phyloP scores from a whole-genome alignment of 768 basidiomycete genomes.

The Boletus patriciae region DNA sequence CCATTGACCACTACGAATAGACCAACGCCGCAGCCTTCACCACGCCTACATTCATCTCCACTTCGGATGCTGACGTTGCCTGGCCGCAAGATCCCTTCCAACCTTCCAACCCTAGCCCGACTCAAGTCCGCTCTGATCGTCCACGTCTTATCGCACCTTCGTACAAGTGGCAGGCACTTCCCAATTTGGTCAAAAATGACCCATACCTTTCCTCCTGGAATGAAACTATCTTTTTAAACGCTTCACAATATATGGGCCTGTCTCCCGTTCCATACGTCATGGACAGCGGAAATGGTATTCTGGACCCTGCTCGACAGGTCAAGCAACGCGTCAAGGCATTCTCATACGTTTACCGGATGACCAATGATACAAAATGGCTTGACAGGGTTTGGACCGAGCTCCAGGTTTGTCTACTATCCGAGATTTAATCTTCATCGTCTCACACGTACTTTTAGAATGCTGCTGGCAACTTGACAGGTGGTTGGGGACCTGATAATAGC shows the following conservation, averaged over 20 bases:
- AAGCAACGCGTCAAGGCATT: conserved; percentile 93
- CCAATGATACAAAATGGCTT: conserved; percentile 89
- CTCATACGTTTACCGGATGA: conserved; percentile 86
- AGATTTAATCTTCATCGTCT: neutral
- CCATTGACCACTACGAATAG: conserved; percentile 35
- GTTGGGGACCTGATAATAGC: conserved; percentile 62
- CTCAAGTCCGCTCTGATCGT: conserved; percentile 68
- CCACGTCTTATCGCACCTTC: conserved; percentile 89
- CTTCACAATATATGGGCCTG: conserved; percentile 63
- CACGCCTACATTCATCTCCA: conserved; percentile 65
- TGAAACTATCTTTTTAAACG: conserved; percentile 85
- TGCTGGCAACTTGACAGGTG: conserved; percentile 61
- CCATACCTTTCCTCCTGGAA: conserved; percentile 91
- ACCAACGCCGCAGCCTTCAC: conserved; percentile 74
- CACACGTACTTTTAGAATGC: conserved; percentile 50
- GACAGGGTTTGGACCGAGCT: conserved; percentile 85
- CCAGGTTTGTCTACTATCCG: conserved; percentile 50
- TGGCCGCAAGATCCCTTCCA: conserved; percentile 85
- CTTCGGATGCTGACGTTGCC: conserved; percentile 48
- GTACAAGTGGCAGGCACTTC: conserved; percentile 89
- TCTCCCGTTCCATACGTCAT: conserved; percentile 67
- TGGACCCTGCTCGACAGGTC: conserved; percentile 86
- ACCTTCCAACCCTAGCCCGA: conserved; percentile 61
- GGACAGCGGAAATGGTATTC: conserved; percentile 87
- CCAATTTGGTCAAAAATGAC: conserved; percentile 72